These are phyloP conservation scores for Lumnitzera racemosa DNA, from an alignment of 345 rosid genomes.

Conservation along the genomic window DNA sequence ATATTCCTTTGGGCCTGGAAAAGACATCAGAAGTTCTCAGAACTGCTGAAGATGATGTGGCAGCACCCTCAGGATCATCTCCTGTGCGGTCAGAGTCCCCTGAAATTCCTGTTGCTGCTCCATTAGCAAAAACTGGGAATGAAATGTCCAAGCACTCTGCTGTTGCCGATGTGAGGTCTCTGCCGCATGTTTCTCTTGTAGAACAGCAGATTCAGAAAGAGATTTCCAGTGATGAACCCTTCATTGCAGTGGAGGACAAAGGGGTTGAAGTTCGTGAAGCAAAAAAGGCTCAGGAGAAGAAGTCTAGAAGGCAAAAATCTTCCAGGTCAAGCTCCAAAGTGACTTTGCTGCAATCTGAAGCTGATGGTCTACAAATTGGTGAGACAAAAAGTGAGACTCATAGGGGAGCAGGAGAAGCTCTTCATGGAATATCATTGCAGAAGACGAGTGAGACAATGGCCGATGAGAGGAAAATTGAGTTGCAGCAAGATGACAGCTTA, in stretches of 20 bases:
- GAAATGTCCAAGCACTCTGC: conserved; percentile 18
- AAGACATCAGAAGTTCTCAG: conserved; percentile 19
- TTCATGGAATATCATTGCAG: conserved; percentile 15
- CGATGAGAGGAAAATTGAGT: conserved; percentile 27
- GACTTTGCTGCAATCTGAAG: conserved; percentile 35
- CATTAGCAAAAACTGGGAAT: conserved; percentile 20
- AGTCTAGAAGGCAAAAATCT: conserved; percentile 73
- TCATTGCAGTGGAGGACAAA: conserved; percentile 30
- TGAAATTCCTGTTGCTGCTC: conserved; percentile 15
- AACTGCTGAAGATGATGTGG: conserved; percentile 21
- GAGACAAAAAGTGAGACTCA: conserved; percentile 20
- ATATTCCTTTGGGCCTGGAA: conserved; percentile 18
- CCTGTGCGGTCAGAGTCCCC: conserved; percentile 10
- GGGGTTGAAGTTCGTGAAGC: conserved; percentile 45
- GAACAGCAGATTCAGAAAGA: conserved; percentile 30
- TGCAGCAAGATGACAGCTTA: conserved; percentile 23
- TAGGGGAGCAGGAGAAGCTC: conserved; percentile 12
- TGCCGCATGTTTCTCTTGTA: conserved; percentile 11
- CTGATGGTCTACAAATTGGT: conserved; percentile 26
- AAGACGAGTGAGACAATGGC: conserved; percentile 22
- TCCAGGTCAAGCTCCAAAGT: conserved; percentile 38
- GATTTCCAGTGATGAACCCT: conserved; percentile 21
- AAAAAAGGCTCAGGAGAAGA: conserved; percentile 70
- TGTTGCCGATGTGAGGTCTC: conserved; percentile 19
- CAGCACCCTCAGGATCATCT: conserved; percentile 7